These are phyloP conservation scores for Apiospora aurea DNA, from an alignment of 2,329 filamentous ascomycete genomes.

Conservation along the genomic window DNA sequence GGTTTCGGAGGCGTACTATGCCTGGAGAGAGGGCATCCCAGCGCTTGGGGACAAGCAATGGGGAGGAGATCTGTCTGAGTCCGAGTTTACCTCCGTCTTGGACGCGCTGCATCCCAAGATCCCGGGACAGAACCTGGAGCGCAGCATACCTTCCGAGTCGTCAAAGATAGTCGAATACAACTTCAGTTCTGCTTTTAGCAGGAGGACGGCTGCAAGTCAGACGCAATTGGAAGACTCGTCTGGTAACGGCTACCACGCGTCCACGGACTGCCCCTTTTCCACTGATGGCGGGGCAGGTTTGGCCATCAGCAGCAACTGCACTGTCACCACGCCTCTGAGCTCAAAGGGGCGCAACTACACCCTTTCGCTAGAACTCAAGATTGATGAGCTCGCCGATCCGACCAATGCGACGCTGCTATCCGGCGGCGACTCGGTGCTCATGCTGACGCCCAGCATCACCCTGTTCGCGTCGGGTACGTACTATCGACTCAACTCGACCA, in stretches of 20 bases:
- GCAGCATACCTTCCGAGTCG: slow-evolving; percentile 45
- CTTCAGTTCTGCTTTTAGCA: slow-evolving; percentile 31
- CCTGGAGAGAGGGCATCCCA: slow-evolving; percentile 57
- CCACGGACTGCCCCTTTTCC: slow-evolving; percentile 43
- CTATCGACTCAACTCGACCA: slow-evolving; percentile 44
- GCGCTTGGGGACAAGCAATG: slow-evolving; percentile 61
- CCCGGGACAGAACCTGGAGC: slow-evolving; percentile 59
- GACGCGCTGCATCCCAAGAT: slow-evolving; percentile 46
- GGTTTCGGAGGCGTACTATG: slow-evolving; percentile 59
- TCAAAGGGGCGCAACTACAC: slow-evolving; percentile 66
- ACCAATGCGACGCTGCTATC: slow-evolving; percentile 50
- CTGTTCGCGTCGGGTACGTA: slow-evolving; percentile 45
- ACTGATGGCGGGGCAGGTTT: slow-evolving; percentile 39
- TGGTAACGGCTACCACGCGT: slow-evolving; percentile 50
- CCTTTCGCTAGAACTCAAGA: slow-evolving; percentile 51
- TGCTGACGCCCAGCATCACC: slow-evolving; percentile 47
- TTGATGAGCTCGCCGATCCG: slow-evolving; percentile 40
- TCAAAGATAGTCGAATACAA: slow-evolving; percentile 46
- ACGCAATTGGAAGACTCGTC: slow-evolving; percentile 43
- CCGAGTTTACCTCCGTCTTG: slow-evolving; percentile 49
- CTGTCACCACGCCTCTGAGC: slow-evolving; percentile 52
- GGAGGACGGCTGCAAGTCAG: neutral
- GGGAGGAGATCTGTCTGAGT: slow-evolving; percentile 53
- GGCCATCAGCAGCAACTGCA: slow-evolving; percentile 46
- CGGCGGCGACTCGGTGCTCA: slow-evolving; percentile 52